Conservation (phyloP, 306 rosid genomes). For the Sicyos edulis region DNA sequence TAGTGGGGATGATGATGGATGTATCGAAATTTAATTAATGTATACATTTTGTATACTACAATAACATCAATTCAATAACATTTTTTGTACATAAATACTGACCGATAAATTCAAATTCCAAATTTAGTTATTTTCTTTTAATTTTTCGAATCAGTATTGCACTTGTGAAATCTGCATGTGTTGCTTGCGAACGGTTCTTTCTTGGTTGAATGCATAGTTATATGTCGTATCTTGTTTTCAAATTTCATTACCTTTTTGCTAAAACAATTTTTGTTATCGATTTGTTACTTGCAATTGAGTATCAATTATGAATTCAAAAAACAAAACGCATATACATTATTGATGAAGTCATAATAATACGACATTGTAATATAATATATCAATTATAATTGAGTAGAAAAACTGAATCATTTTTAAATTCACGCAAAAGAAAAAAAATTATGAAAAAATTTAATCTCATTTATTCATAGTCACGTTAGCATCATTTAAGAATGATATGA, state of each 20-base stretch:
- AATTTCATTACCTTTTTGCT: neutral
- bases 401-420: too few species aligned
- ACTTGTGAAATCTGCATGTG: neutral
- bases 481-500: too few species aligned
- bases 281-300: neutral
- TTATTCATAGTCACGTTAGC: too few species aligned
- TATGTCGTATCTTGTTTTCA: neutral
- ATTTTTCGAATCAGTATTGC: neutral
- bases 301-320: too few species aligned
- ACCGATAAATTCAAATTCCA: neutral
- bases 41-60: neutral
- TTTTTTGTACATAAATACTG: constrained; percentile 15
- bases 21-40: constrained; percentile 58
- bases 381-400: too few species aligned
- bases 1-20: constrained; percentile 43
- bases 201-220: neutral
- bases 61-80: neutral
- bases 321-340: too few species aligned
- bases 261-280: neutral
- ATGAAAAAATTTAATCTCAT: too few species aligned
- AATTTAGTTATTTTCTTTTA: neutral
- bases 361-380: neutral
- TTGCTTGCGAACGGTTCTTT: constrained; percentile 2
- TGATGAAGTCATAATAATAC: too few species aligned
- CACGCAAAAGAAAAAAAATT: constrained; percentile 6